Percentiles rank a stretch among this genome's conserved stretches.
Evolutionary conservation across 163 green algal species (phyloP).

Genomic region (Volvox carteri): DNA sequence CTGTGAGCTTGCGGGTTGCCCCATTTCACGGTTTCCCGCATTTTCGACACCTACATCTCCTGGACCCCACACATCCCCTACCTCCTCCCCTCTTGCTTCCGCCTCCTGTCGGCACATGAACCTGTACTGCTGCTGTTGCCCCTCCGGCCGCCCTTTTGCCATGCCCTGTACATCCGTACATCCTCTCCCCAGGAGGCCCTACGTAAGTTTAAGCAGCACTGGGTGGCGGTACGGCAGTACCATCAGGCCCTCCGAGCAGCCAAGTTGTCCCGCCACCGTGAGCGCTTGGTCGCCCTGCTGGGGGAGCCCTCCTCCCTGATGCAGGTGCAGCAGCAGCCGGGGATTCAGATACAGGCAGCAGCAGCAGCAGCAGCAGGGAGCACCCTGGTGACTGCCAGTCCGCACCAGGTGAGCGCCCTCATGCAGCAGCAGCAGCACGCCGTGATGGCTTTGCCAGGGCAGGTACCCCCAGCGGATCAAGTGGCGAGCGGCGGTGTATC

Average conservation of each 20-base stretch:
- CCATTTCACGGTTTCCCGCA: no score
- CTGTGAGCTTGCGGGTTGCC: no score
- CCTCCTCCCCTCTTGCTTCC: no score
- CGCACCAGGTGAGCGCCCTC: no score
- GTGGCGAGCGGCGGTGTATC: not conserved
- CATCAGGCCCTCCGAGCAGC: constrained; percentile 20
- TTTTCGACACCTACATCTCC: no score
- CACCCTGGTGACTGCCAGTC: no score
- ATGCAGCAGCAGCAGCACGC: not conserved
- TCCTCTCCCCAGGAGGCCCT: constrained; percentile 4
- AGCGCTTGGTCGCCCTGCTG: constrained; percentile 39
- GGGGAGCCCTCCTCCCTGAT: constrained; percentile 33
- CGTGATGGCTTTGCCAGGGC: not conserved
- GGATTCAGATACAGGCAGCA: not conserved
- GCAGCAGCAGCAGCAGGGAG: not conserved
- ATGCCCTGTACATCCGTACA: no score
- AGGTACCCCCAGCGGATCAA: not conserved
- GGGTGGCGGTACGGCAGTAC: constrained; percentile 35
- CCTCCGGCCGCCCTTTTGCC: no score
- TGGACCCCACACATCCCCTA: no score
- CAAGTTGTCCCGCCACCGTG: constrained; percentile 47
- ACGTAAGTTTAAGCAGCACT: constrained; percentile 52
- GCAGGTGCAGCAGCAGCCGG: not conserved
- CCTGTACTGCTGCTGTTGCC: no score
- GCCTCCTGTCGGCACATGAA: no score